Conservation (phyloP, 2,329 filamentous ascomycete genomes). For the Alternaria triticimaculans region DNA sequence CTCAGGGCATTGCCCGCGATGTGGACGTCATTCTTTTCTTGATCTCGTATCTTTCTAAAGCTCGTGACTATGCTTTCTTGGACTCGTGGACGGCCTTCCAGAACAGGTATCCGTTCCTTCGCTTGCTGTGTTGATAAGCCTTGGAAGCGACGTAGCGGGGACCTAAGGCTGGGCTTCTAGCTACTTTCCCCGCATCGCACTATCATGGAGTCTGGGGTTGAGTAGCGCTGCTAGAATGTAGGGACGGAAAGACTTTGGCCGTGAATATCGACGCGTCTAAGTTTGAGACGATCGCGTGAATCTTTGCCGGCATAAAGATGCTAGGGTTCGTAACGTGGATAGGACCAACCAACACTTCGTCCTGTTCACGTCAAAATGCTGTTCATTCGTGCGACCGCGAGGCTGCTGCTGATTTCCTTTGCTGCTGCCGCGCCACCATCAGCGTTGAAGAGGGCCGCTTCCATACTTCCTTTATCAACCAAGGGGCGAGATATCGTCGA, state of each 20-base stretch:
- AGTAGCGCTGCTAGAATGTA: neutral
- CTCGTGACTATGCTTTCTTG: neutral
- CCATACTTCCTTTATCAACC: conserved; percentile 37
- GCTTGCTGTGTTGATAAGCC: neutral
- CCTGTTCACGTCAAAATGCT: neutral
- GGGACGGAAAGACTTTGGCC: neutral
- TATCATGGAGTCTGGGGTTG: neutral
- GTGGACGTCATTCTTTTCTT: neutral
- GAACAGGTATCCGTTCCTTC: conserved; percentile 4
- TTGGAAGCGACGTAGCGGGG: neutral
- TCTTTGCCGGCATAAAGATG: neutral
- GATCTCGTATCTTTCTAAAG: neutral
- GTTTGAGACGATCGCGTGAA: neutral
- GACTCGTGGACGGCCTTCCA: neutral
- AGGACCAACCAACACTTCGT: neutral
- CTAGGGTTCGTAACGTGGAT: too few species aligned
- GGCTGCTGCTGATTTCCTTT: conserved; percentile 21
- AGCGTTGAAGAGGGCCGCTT: conserved; percentile 21
- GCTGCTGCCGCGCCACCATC: conserved; percentile 22
- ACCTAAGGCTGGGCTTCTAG: neutral
- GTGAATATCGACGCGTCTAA: neutral
- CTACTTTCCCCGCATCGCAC: neutral
- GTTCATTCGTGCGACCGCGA: neutral
- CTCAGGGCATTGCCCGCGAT: conserved; percentile 6
- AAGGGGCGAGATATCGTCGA: conserved; percentile 45